Base-by-base conservation (phyloP, 257 asterid genomes). In the Knoxia roxburghii region DNA sequence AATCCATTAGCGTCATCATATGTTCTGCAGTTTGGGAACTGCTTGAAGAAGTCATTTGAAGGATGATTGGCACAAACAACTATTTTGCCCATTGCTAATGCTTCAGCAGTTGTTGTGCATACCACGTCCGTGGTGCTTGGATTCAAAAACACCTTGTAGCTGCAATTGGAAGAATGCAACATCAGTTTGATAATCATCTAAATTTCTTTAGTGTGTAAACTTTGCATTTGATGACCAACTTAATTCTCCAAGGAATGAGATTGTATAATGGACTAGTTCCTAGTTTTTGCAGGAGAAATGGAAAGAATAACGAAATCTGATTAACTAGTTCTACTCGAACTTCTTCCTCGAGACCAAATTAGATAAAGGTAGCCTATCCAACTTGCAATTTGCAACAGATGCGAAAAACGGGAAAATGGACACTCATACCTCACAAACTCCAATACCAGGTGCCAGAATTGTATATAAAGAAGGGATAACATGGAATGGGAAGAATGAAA, bases 101-200 rank as follows among this genome's bases (percentile, higher is more conserved):
- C 97, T 83, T 90, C 98, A 37, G 99, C 98, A 46, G 98, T 85
- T 27, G 97, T 88, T 32, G 97, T 94, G 88, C 99, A 94, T 75
- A 94, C 96, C 45, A 94, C 99, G 55, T 94, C 99, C 0, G 97
- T 94, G 46, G 99, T 94, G 87, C 99, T 94, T 18, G 96, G 98
- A 70, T 94, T 94, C 76, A 94, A 26, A 80, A 90, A 90, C 77
- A 94, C 96, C 83, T 77, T 94, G 49, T 88, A 90, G 77, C 99
- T 94, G 89, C 72, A 80, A 63, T 40, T n/a, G n/a, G 24, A 26
- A 64, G 49, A 50, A 65, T 23, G 26, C 2, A 12, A n/a, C 29
- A 32, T 27, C 41, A 62, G 8, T 61, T 57, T 5, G 6, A 17
- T 17, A 3, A 70, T n/a, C 10, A 11, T 40, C 20, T 27, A 23